phyloP scores from a whole-genome alignment of 805 yeast genomes.

The Nakazawaea molendinolei region DNA sequence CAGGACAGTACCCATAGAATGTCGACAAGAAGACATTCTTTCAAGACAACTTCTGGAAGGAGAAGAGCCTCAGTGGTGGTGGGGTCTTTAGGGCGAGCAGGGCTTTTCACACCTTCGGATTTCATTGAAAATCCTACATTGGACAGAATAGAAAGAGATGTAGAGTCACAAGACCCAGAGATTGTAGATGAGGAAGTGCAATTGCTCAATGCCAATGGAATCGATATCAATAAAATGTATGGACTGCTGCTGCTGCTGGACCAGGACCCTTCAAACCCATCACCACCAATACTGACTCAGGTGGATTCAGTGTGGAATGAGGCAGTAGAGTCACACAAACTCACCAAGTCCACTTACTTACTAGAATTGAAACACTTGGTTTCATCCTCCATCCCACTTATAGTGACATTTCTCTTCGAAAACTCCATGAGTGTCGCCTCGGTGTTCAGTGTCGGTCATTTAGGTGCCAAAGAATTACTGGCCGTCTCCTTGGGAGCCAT shows the following conservation, averaged over 20 bases:
- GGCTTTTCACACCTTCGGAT: constrained; percentile 45
- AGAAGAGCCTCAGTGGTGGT: constrained; percentile 46
- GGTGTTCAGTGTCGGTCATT: constrained; percentile 50
- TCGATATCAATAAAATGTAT: constrained; percentile 4
- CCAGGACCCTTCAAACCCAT: neutral
- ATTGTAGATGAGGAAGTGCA: constrained; percentile 4
- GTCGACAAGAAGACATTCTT: constrained; percentile 19
- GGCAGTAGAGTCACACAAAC: constrained; percentile 1
- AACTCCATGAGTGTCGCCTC: constrained; percentile 48
- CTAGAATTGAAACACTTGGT: constrained; percentile 22
- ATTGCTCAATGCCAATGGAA: constrained; percentile 6
- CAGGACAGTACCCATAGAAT: no score
- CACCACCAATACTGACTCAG: neutral
- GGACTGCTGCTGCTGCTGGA: constrained; percentile 1
- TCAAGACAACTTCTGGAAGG: constrained; percentile 37
- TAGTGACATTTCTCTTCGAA: constrained; percentile 47
- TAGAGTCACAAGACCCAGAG: neutral
- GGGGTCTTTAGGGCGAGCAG: constrained; percentile 47
- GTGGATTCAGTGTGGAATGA: constrained; percentile 4
- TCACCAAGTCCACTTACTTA: constrained; percentile 1
- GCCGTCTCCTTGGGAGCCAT: constrained; percentile 54
- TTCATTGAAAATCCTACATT: constrained; percentile 22
- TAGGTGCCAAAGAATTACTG: constrained; percentile 52
- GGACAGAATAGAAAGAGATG: neutral
- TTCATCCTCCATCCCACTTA: constrained; percentile 41